Percentiles rank a stretch among this genome's conserved stretches.
phyloP scores from a whole-genome alignment of 2,329 filamentous ascomycete species.

The Alternaria longipes region DNA sequence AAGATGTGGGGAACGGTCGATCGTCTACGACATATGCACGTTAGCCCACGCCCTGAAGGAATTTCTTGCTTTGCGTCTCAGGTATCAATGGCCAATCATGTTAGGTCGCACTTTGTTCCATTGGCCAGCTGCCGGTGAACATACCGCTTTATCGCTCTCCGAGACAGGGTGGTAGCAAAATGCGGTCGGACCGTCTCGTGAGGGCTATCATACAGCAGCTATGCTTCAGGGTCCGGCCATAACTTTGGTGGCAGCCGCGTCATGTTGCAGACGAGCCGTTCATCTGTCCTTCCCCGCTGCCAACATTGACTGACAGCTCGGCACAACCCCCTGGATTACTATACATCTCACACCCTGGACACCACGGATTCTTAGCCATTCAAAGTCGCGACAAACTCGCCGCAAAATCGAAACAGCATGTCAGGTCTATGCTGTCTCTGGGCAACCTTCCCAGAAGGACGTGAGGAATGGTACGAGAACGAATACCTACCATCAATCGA shows the following conservation, averaged over 20 bases:
- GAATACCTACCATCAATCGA: constrained; percentile 21
- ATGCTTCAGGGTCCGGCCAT: constrained; percentile 8
- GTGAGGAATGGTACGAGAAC: constrained; percentile 26
- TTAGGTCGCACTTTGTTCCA: neutral
- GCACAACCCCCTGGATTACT: neutral
- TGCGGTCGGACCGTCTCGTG: constrained; percentile 15
- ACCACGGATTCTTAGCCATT: neutral
- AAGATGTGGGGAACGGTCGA: constrained; percentile 9
- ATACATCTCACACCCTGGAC: neutral
- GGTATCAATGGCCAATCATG: constrained; percentile 8
- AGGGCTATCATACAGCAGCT: constrained; percentile 8
- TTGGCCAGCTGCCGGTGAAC: constrained; percentile 11
- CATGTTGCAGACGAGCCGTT: constrained; percentile 3
- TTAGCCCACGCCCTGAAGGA: constrained; percentile 11
- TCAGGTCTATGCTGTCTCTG: constrained; percentile 29
- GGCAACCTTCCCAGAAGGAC: constrained; percentile 27
- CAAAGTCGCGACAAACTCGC: neutral
- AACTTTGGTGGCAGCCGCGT: constrained; percentile 11
- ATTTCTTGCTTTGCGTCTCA: constrained; percentile 7
- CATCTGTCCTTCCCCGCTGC: constrained; percentile 1
- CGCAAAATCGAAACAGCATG: constrained; percentile 21
- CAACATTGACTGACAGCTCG: constrained; percentile 2
- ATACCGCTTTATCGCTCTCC: constrained; percentile 15
- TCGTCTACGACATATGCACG: constrained; percentile 12
- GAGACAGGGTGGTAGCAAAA: constrained; percentile 14